Evolutionary conservation across 2,329 filamentous ascomycete genomes (phyloP).

Genomic region (Tolypocladium ophioglossoides): DNA sequence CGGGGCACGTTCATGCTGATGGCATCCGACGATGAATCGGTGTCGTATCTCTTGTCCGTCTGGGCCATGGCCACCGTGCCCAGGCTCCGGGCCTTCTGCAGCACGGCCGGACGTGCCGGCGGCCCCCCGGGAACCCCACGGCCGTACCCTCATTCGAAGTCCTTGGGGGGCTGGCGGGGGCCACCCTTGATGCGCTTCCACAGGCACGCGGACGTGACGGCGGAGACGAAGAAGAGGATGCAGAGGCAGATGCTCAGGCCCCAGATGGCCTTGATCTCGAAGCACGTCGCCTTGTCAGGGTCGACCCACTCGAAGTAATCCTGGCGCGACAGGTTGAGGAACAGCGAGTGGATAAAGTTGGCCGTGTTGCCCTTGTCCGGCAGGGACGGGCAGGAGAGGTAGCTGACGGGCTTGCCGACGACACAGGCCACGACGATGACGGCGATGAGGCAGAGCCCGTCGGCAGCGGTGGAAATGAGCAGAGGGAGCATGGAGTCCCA

Average conservation of each 20-base stretch:
- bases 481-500: slow-evolving; percentile 66
- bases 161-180: slow-evolving; percentile 27
- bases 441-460: slow-evolving; percentile 62
- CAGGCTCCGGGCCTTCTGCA: slow-evolving; percentile 20
- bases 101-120: slow-evolving; percentile 6
- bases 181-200: slow-evolving; percentile 47
- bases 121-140: slow-evolving; percentile 24
- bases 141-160: slow-evolving; percentile 40
- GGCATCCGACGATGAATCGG: slow-evolving; percentile 17
- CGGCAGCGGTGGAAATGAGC: slow-evolving; percentile 54
- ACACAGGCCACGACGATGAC: slow-evolving; percentile 68
- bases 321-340: slow-evolving; percentile 25
- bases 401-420: slow-evolving; percentile 70
- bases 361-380: slow-evolving; percentile 29
- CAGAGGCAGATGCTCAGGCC: slow-evolving; percentile 72
- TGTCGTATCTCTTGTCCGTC: slow-evolving; percentile 19
- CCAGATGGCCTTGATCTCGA: slow-evolving; percentile 81
- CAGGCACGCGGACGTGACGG: slow-evolving; percentile 46
- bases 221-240: slow-evolving; percentile 56
- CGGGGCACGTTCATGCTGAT: slow-evolving; percentile 14
- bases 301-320: slow-evolving; percentile 35
- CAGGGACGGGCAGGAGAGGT: slow-evolving; percentile 57
- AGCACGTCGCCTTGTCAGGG: slow-evolving; percentile 54
- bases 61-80: slow-evolving; percentile 25
- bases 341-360: slow-evolving; percentile 33